These are phyloP conservation scores for Ulota crispa DNA, from an alignment of 225 moss, liverwort and hornwort species.

Conservation along the genomic window DNA sequence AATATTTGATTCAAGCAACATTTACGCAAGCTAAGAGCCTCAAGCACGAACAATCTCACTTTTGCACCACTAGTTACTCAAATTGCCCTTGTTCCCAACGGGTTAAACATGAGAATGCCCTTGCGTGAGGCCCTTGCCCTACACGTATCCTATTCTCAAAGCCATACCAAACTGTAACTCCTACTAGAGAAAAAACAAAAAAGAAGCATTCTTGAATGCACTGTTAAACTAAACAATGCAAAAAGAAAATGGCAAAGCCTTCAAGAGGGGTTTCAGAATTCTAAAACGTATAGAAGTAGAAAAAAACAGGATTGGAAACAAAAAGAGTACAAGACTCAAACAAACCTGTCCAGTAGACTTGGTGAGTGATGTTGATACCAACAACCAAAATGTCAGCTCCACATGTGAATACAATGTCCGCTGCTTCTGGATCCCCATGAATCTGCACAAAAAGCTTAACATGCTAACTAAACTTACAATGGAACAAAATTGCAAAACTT, in stretches of 20 bases:
- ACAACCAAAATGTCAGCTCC: slow-evolving; percentile 83
- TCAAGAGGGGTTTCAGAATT: not conserved
- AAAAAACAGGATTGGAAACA: too few species aligned
- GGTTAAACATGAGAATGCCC: too few species aligned
- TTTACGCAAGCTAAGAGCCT: too few species aligned
- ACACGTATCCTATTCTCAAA: too few species aligned
- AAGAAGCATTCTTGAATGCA: not conserved
- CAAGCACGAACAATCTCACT: too few species aligned
- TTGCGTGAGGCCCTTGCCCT: too few species aligned
- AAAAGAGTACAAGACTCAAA: not conserved
- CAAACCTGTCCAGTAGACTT: slow-evolving; percentile 79
- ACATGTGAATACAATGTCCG: slow-evolving; percentile 87
- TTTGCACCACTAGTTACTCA: too few species aligned
- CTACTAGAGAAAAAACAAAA: not conserved
- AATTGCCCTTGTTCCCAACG: too few species aligned
- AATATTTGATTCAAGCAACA: too few species aligned
- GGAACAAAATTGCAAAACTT: too few species aligned
- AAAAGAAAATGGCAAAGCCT: not conserved
- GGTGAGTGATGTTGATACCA: slow-evolving; percentile 91
- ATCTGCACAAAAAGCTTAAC: slow-evolving; percentile 40
- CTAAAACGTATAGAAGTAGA: not conserved
- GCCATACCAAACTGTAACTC: not conserved
- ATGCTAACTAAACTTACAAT: not conserved
- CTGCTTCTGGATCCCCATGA: slow-evolving; percentile 87
- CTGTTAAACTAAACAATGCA: too few species aligned